Conservation (phyloP, 2,329 filamentous ascomycete genomes). For the Neofusicoccum umdonicola region DNA sequence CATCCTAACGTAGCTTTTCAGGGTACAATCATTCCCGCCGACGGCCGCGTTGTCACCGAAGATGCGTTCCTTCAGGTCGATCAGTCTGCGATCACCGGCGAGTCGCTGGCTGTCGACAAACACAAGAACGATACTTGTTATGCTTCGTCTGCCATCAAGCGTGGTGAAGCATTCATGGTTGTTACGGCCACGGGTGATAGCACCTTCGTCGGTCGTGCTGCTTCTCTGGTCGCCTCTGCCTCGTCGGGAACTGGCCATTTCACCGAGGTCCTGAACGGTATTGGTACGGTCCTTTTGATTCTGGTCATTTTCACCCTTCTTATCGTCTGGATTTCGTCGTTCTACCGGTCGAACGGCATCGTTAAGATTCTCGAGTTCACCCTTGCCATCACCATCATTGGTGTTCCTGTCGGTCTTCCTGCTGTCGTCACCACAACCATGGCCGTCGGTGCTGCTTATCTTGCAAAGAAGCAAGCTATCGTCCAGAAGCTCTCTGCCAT, state of each 20-base stretch:
- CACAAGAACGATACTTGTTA: slow-evolving; percentile 78
- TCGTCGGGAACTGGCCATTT: slow-evolving; percentile 77
- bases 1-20: background rate
- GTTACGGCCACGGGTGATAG: slow-evolving; percentile 83
- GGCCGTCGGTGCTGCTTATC: slow-evolving; percentile 88
- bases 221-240: slow-evolving; percentile 78
- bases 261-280: slow-evolving; percentile 85
- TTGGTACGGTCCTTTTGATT: slow-evolving; percentile 75
- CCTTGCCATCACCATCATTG: slow-evolving; percentile 84
- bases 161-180: slow-evolving; percentile 80
- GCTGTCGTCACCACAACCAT: slow-evolving; percentile 93
- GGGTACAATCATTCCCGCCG: slow-evolving; percentile 85
- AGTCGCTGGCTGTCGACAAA: slow-evolving; percentile 90
- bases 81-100: slow-evolving; percentile 87
- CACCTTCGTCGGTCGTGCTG: slow-evolving; percentile 86
- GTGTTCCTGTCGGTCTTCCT: slow-evolving; percentile 89
- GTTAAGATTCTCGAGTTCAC: slow-evolving; percentile 80
- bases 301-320: slow-evolving; percentile 79
- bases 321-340: slow-evolving; percentile 80
- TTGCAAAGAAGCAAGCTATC: slow-evolving; percentile 89
- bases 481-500: slow-evolving; percentile 91
- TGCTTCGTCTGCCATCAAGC: slow-evolving; percentile 84
- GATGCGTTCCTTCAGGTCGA: slow-evolving; percentile 85
- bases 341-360: slow-evolving; percentile 82
- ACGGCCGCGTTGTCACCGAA: slow-evolving; percentile 81